These are phyloP conservation scores for Nicotiana paniculata DNA, from an alignment of 257 asterid genomes.

Conservation along the genomic window DNA sequence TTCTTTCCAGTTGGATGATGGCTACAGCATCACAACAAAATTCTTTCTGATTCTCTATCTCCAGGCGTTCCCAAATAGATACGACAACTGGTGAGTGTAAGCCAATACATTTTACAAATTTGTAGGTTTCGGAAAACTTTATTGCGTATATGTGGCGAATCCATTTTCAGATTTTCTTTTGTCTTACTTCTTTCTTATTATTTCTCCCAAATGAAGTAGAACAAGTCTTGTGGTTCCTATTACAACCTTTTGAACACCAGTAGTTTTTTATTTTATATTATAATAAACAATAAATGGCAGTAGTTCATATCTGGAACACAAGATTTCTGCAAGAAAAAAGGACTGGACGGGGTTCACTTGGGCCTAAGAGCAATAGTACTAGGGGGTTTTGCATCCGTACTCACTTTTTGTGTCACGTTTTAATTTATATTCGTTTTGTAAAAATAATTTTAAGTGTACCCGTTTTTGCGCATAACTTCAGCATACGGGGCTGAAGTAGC, in stretches of 20 bases:
- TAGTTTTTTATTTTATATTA: neutral
- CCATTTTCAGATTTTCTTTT: neutral
- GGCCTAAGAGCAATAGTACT: neutral
- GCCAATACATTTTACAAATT: neutral
- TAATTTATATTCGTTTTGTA: no score
- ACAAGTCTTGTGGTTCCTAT: neutral
- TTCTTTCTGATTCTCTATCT: neutral
- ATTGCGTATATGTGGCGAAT: neutral
- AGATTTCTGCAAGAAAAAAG: neutral
- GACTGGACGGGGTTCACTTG: neutral
- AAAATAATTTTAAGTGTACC: no score
- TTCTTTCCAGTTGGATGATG: neutral
- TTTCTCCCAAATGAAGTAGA: neutral
- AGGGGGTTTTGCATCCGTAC: no score
- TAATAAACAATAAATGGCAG: neutral
- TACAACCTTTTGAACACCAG: neutral
- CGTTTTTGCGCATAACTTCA: no score
- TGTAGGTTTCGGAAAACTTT: neutral
- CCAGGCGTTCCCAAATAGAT: neutral
- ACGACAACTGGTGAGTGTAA: neutral
- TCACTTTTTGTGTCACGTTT: no score
- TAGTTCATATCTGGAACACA: conserved; percentile 6
- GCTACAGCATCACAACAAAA: neutral
- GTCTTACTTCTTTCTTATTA: neutral
- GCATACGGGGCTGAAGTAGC: no score